Conservation (phyloP, 495 filamentous ascomycete genomes). For the Parathielavia hyrcaniae region DNA sequence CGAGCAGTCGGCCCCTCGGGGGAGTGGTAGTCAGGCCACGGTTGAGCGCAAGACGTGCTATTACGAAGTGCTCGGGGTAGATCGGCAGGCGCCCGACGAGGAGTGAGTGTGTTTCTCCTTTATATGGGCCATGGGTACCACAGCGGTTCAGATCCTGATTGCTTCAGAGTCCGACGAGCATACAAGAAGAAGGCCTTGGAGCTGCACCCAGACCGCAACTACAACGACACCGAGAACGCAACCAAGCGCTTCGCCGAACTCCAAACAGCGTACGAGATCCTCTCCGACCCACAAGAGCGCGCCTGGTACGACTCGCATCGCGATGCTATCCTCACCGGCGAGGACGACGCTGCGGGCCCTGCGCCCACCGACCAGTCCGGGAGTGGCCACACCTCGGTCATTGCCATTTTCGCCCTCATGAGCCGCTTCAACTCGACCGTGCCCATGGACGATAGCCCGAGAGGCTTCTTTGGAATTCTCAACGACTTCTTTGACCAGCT, state of each 20-base stretch:
- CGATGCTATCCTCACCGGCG: constrained; percentile 67
- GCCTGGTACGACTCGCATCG: constrained; percentile 97
- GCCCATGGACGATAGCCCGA: constrained; percentile 66
- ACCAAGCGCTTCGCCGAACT: constrained; percentile 84
- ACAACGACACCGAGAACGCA: constrained; percentile 72
- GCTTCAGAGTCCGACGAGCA: constrained; percentile 77
- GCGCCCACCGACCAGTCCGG: constrained; percentile 54
- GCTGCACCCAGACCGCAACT: constrained; percentile 92
- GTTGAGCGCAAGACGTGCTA: constrained; percentile 65
- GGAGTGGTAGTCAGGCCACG: constrained; percentile 24
- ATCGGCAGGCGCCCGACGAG: constrained; percentile 66
- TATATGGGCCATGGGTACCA: neutral
- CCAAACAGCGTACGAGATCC: constrained; percentile 87
- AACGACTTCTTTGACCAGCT: constrained; percentile 69
- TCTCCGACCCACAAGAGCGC: constrained; percentile 91
- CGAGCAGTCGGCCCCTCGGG: constrained; percentile 58
- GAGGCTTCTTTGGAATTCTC: constrained; percentile 77
- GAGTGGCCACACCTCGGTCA: constrained; percentile 63
- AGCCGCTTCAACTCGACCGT: constrained; percentile 68
- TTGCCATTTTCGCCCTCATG: constrained; percentile 68
- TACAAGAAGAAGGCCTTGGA: constrained; percentile 88
- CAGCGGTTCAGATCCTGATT: constrained; percentile 6
- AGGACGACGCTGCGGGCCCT: constrained; percentile 42
- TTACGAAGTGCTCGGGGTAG: constrained; percentile 79
- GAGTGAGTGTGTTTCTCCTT: constrained; percentile 53